Evolutionary conservation across 2,329 filamentous ascomycete genomes (phyloP).

Genomic region (Stachybotrys elegans): DNA sequence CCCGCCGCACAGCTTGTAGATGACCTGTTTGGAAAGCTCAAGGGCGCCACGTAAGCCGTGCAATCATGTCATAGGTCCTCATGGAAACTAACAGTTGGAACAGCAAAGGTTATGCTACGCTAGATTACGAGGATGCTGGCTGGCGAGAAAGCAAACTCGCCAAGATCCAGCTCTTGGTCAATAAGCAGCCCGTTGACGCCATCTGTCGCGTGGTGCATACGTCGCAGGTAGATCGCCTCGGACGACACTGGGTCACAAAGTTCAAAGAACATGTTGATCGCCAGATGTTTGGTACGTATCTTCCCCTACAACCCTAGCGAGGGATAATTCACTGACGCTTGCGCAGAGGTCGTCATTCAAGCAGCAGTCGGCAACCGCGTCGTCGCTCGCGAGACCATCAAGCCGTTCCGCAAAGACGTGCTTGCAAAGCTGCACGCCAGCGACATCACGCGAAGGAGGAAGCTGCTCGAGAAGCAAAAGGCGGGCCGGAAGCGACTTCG

Average conservation of each 20-base stretch:
- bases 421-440: conserved; percentile 87
- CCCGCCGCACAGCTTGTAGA: conserved; percentile 89
- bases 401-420: conserved; percentile 95
- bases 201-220: conserved; percentile 85
- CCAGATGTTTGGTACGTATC: conserved; percentile 75
- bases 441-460: conserved; percentile 75
- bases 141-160: conserved; percentile 76
- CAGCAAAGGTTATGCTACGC: conserved; percentile 83
- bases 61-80: too few relatives aligned
- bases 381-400: conserved; percentile 88
- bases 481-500: conserved; percentile 85
- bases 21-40: conserved; percentile 95
- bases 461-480: conserved; percentile 94
- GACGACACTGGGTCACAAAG: conserved; percentile 83
- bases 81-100: too few relatives aligned
- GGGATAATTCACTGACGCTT: conserved; percentile 6
- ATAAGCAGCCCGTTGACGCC: conserved; percentile 88
- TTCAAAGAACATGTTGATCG: conserved; percentile 96
- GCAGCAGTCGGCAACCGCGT: conserved; percentile 78
- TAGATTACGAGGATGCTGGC: conserved; percentile 95
- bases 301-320: neutral
- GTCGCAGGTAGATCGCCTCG: conserved; percentile 75
- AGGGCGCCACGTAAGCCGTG: conserved; percentile 69
- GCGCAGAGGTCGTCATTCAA: conserved; percentile 80
- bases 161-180: conserved; percentile 90